Evolutionary conservation across 1,284 basidiomycete genomes (phyloP), one percentile per base, ranked within the genome.

Genomic region (Leccinum cinnamomeum): DNA sequence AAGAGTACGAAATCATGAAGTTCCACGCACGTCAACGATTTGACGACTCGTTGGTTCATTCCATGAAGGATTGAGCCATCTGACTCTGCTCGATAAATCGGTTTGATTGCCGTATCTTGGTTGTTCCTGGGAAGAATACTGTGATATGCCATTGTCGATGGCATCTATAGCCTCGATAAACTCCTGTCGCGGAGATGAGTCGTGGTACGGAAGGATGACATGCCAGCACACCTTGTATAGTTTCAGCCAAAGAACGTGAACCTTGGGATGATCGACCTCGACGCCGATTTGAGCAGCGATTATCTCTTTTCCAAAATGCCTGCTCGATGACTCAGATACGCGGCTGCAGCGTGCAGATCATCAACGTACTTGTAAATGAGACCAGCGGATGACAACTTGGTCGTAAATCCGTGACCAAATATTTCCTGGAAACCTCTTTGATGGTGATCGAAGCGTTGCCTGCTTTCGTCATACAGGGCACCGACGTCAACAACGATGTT

Each of bases 401-500:
- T 98, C 41, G 77, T 77, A 73, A 90, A 92, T 7, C 91, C 92
- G 67, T 88, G 80, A 5, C 94, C 96, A 75, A 99, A 98, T 16
- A 92, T 85, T 74, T 96, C 93, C 11, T 83, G 82, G 76, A 99
- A 99, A 0, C 92, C 95, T 56, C 96, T 87, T 76, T 99, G 97
- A 74, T 99, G 97, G 74, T 99, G 97, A 76, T 99, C 97, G 77
- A 95, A 99, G 41, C 92, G 84, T 64, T 90, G 85, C 63, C 81
- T 85, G 57, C 79, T 79, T 69, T 90, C 85, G 63, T 96, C 93
- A 76, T 99, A 99, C 18, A 92, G 84, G 8, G 93, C 96, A 16
- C 97, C 97, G 60, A 99, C 97, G 75, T 99, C 97, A 41, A 99
- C 95, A n/a, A 99, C 94, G 73, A 99, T 95, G 71, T 95, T 90